Evolutionary conservation across 78 protist genomes (phyloP).

Genomic region (Dictyostelium capitatum): DNA sequence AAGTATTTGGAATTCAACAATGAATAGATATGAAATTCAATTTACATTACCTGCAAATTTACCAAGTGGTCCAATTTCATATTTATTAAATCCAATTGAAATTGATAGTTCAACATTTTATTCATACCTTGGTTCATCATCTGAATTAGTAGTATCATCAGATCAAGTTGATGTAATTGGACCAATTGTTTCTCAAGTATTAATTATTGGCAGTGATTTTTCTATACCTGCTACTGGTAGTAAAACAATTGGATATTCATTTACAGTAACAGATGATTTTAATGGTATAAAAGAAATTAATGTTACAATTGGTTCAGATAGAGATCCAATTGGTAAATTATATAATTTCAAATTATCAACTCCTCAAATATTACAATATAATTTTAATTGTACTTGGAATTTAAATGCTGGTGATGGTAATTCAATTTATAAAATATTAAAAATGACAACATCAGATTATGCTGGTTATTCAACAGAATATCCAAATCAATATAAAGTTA

Average conservation of each 20-base stretch:
- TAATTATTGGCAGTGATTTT: too few relatives aligned
- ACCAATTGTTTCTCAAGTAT: not conserved
- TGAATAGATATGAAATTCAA: not conserved
- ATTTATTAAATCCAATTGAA: not conserved
- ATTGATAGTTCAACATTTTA: not conserved
- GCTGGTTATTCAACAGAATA: not conserved
- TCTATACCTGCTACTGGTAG: not conserved
- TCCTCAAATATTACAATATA: too few relatives aligned
- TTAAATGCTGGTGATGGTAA: too few relatives aligned
- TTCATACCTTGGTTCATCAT: not conserved
- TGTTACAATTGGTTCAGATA: not conserved
- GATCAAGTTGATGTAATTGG: not conserved
- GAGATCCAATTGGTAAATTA: too few relatives aligned
- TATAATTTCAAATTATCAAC: too few relatives aligned
- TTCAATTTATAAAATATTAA: too few relatives aligned
- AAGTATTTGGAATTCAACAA: not conserved
- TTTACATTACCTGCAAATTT: not conserved
- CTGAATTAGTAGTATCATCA: not conserved
- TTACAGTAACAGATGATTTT: not conserved
- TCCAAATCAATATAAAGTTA: not conserved
- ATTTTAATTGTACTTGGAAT: too few relatives aligned
- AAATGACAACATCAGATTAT: not conserved
- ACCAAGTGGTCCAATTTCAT: not conserved
- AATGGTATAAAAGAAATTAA: not conserved
- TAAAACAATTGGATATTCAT: not conserved